These are phyloP conservation scores for Garcileccinum viscosum DNA, from an alignment of 1,284 basidiomycete species.

Conservation along the genomic window DNA sequence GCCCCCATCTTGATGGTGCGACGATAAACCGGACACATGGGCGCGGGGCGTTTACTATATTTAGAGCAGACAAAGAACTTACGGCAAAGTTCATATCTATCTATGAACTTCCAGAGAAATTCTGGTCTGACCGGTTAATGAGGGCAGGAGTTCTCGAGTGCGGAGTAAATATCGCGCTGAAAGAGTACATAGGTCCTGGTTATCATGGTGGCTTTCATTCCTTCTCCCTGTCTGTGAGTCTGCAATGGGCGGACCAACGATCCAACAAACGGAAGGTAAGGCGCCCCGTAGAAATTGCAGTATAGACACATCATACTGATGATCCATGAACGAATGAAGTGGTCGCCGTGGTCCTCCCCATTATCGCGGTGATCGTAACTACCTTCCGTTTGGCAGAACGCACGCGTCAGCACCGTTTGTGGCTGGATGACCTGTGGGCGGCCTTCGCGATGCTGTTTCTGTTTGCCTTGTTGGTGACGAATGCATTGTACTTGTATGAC, in stretches of 20 bases:
- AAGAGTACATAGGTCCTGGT: not conserved
- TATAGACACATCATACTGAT: not conserved
- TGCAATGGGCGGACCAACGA: constrained; percentile 8
- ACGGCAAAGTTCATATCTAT: not conserved
- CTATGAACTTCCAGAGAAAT: not conserved
- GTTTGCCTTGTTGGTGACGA: constrained; percentile 1
- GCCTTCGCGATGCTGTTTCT: constrained; percentile 4
- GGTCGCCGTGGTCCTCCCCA: constrained; percentile 2
- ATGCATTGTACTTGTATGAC: constrained; percentile 10
- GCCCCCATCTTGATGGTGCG: not conserved
- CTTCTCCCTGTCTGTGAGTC: not conserved
- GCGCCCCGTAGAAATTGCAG: not conserved
- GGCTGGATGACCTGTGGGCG: constrained; percentile 9
- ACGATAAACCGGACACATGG: not conserved
- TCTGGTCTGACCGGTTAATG: not conserved
- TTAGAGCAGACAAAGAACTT: not conserved
- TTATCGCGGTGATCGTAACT: constrained; percentile 7
- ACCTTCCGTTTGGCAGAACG: constrained; percentile 11
- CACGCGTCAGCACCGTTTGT: constrained; percentile 7
- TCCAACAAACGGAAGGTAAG: constrained; percentile 9
- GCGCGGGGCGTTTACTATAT: not conserved
- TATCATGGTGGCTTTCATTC: not conserved
- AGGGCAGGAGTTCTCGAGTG: not conserved
- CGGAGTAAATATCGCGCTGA: not conserved
- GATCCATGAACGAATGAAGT: not conserved